Conservation (phyloP, 1,139 yeast species). For the Geotrichum restrictum region DNA sequence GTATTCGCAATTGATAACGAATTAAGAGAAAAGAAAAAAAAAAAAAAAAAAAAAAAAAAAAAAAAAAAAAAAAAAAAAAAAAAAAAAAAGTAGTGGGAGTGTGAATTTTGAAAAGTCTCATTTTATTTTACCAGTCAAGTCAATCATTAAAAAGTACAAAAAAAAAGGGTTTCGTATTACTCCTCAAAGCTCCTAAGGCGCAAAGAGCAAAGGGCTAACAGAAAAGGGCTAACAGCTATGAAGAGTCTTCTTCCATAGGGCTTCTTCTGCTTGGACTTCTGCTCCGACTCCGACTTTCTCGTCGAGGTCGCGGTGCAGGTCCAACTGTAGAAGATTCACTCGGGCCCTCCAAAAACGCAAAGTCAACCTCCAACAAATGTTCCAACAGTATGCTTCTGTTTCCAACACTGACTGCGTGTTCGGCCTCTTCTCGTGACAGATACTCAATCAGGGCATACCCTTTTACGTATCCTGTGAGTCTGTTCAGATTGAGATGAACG, state of each 20-base stretch:
- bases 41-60: too few species aligned
- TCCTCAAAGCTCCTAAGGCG: too few species aligned
- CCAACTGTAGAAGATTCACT: constrained; percentile 12
- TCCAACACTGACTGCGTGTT: constrained; percentile 36
- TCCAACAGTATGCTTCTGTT: constrained; percentile 40
- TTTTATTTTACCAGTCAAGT: too few species aligned
- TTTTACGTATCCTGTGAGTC: constrained; percentile 45
- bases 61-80: too few species aligned
- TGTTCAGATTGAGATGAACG: constrained; percentile 44
- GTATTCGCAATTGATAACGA: too few species aligned
- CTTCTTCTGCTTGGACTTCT: constrained; percentile 15
- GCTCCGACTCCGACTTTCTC: constrained; percentile 17
- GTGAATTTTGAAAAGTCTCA: background rate
- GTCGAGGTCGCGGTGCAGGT: background rate
- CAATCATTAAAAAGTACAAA: background rate
- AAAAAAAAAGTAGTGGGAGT: background rate
- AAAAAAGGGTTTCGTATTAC: too few species aligned
- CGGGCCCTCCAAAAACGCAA: constrained; percentile 39
- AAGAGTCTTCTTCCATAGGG: background rate
- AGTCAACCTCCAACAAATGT: constrained; percentile 37
- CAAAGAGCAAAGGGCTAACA: background rate
- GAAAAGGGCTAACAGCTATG: background rate
- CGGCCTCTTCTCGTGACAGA: constrained; percentile 37
- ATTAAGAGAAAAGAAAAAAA: too few species aligned
- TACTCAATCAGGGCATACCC: constrained; percentile 47